Evolutionary conservation across 495 filamentous ascomycete species (phyloP), one percentile per base, ranked within the genome.

Genomic region (Aspergillus asperescens): DNA sequence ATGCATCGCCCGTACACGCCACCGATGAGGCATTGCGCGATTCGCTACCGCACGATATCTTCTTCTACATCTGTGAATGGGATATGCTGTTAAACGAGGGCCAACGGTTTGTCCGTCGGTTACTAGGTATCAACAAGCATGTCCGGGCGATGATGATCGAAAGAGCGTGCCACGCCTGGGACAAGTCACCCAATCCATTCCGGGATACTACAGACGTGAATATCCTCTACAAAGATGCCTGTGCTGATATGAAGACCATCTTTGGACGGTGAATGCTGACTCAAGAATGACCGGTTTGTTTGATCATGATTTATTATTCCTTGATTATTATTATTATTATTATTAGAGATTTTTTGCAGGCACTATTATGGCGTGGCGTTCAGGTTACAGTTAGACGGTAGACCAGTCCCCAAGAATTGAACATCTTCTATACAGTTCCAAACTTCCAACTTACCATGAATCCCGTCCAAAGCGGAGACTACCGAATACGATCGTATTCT

Each of bases 11-110:
- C 0, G 82, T 80, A 7, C 76, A 79, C 1, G 86, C 86, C 13
- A 67, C 76, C 0, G 73, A 79, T 34, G 65, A 73, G 25, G 65
- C 78, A 34, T 64, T 88, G 9, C 37, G 41, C 22, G 68, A 68
- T 5, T 74, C 66, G 5, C 66, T 89, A 10, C 86, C 87, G 0
- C 67, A 78, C 7, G 77, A 87, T 37, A 78, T 89, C n/a, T 77
- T 81, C 20, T 58, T 96, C 38, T 88, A 84, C 56, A 83, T 87
- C 9, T 95, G 89, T 67, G 91, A 96, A 68, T 94, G 84, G 81
- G 91, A 96, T 61, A 93, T 95, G 87, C 68, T 96, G 20, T 72
- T 90, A 31, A 77, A 78, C 2, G 92, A 96, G 64, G 90, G 84
- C 2, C 76, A 88, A 58, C 63, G 70, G 13, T 84, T 95, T 45